Conservation (phyloP, 73 alveolate genomes). For the Durusdinium trenchii region DNA sequence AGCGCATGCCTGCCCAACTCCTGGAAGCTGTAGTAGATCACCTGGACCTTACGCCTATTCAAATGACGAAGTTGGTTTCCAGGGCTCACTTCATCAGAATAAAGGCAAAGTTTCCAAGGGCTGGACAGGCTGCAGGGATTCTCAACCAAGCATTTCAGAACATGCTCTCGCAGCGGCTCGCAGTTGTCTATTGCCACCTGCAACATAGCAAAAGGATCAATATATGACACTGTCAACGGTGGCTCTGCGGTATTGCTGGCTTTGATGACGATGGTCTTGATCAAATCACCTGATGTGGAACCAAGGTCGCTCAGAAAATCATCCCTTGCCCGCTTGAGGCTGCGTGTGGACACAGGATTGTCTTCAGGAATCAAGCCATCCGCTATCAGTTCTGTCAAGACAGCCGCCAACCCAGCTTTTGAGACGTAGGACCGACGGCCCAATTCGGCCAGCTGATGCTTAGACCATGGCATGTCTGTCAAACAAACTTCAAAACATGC, state of each 20-base stretch:
- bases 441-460: not conserved
- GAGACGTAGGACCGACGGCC: conserved; percentile 3
- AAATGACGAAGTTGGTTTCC: not conserved
- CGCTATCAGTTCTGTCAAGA: not conserved
- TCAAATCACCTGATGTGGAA: not conserved
- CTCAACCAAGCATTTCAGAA: not conserved
- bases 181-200: not conserved
- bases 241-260: not conserved
- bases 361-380: not conserved
- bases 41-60: not conserved
- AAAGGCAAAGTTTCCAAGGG: not conserved
- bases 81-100: not conserved
- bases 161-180: not conserved
- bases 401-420: not conserved
- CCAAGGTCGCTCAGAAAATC: not conserved
- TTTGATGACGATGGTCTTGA: not conserved
- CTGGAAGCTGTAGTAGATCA: not conserved
- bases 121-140: not conserved
- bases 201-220: not conserved
- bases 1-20: not conserved
- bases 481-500: not conserved
- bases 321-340: not conserved
- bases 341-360: not conserved
- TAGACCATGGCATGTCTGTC: not conserved
- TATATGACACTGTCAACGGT: not conserved